These are phyloP conservation scores for Candida tetrigidarum DNA, from an alignment of 1,139 yeast genomes.

Conservation along the genomic window DNA sequence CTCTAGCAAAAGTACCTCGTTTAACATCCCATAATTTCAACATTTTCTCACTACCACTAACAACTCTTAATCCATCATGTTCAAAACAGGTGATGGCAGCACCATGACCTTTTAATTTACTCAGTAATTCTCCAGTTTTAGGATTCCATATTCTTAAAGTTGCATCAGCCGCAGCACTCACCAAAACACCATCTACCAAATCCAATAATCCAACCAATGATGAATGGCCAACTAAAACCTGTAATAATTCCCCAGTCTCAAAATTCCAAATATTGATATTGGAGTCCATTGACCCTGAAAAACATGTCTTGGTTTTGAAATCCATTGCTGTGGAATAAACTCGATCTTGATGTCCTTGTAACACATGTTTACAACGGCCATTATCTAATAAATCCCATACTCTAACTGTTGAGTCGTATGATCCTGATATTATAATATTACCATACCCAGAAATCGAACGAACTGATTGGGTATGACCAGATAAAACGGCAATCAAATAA, in stretches of 20 bases:
- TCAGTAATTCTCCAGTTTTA: slow-evolving; percentile 65
- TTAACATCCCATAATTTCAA: slow-evolving; percentile 83
- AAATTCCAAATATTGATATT: slow-evolving; percentile 91
- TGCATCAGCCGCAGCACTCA: slow-evolving; percentile 96
- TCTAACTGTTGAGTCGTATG: slow-evolving; percentile 88
- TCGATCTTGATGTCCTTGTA: slow-evolving; percentile 84
- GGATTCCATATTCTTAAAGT: slow-evolving; percentile 95
- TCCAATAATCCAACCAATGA: slow-evolving; percentile 88
- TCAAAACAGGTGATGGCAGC: slow-evolving; percentile 94
- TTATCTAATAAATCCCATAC: slow-evolving; percentile 86
- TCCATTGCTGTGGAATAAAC: slow-evolving; percentile 90
- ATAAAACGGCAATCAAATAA: slow-evolving; percentile 70
- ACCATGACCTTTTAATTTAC: slow-evolving; percentile 80
- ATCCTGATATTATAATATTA: slow-evolving; percentile 83
- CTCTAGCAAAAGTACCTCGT: slow-evolving; percentile 77
- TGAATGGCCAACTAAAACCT: slow-evolving; percentile 81
- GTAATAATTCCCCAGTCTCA: slow-evolving; percentile 67
- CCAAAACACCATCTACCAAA: slow-evolving; percentile 76
- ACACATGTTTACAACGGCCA: slow-evolving; percentile 71
- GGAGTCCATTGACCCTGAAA: slow-evolving; percentile 92
- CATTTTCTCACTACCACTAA: slow-evolving; percentile 88
- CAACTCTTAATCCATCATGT: slow-evolving; percentile 81
- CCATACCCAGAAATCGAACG: slow-evolving; percentile 89
- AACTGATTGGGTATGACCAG: slow-evolving; percentile 88
- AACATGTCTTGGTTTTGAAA: slow-evolving; percentile 73